A percentile compares a stretch with the other conserved stretches of the same genome.
phyloP scores from a whole-genome alignment of 139 green algal species.

The Protoeuglena noctilucae region DNA sequence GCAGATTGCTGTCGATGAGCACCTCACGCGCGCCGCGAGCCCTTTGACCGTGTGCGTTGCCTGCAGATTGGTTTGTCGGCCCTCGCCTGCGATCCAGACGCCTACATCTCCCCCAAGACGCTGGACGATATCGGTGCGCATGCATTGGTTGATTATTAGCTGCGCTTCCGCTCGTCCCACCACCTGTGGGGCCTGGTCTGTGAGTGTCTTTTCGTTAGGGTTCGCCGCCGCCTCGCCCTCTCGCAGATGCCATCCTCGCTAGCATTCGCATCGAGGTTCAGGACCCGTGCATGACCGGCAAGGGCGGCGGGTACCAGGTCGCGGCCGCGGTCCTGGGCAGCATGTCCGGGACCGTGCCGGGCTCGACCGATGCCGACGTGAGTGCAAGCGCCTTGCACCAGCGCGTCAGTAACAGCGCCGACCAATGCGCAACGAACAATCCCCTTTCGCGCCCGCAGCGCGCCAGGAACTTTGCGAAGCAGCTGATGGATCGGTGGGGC shows the following conservation, averaged over 20 bases:
- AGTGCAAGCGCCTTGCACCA: not conserved
- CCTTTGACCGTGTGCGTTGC: too few species aligned
- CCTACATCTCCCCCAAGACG: too few species aligned
- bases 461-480: conserved; percentile 27
- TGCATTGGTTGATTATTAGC: not conserved
- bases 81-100: too few species aligned
- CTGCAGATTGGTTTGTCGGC: too few species aligned
- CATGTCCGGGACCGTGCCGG: not conserved
- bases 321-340: not conserved
- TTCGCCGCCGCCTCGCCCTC: not conserved
- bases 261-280: not conserved
- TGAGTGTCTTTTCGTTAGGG: not conserved
- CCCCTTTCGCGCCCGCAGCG: too few species aligned
- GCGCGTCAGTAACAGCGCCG: not conserved
- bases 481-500: conserved; percentile 40
- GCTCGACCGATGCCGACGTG: not conserved
- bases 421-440: not conserved
- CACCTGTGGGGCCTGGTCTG: too few species aligned
- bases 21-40: too few species aligned
- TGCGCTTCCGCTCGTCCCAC: not conserved
- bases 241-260: too few species aligned
- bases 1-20: too few species aligned
- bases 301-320: not conserved
- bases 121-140: too few species aligned
- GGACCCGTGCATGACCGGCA: not conserved